phyloP scores from a whole-genome alignment of 441 rosid species.

The Bocquillonia castaneifolia region DNA sequence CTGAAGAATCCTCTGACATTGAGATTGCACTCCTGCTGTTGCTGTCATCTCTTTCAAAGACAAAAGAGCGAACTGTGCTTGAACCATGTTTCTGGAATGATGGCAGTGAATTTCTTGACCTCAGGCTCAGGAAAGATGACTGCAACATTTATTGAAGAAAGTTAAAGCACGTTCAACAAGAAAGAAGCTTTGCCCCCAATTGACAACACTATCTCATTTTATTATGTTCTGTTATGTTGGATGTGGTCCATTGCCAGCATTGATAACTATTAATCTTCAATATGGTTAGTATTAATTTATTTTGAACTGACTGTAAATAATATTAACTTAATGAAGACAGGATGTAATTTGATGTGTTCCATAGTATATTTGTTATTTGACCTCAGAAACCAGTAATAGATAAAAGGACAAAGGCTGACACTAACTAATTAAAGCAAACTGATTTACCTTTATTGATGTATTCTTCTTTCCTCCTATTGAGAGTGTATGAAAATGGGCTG shows the following conservation, averaged over 20 bases:
- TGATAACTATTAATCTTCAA: not conserved
- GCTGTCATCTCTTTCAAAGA: conserved; percentile 79
- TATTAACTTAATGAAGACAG: not conserved
- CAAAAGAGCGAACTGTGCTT: conserved; percentile 51
- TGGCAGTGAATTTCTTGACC: conserved; percentile 45
- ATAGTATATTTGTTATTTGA: not conserved
- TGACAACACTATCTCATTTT: not conserved
- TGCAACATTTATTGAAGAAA: conserved; percentile 38
- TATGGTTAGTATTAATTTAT: not conserved
- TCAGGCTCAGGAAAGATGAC: conserved; percentile 75
- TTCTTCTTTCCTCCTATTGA: conserved; percentile 43
- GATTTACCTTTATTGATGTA: conserved; percentile 55
- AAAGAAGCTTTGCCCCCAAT: not conserved
- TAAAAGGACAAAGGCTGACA: not conserved
- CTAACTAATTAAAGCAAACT: conserved; percentile 18
- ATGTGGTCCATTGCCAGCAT: not conserved
- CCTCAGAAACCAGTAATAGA: not conserved
- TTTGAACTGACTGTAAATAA: too few relatives aligned
- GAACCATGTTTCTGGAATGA: conserved; percentile 56
- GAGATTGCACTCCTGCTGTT: conserved; percentile 44
- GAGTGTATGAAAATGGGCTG: conserved; percentile 51
- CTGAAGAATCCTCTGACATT: conserved; percentile 50
- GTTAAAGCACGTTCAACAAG: conserved; percentile 1
- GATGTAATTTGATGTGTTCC: not conserved
- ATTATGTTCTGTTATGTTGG: not conserved